Evolutionary conservation across 441 rosid species (phyloP).

Genomic region (Croton setiger): DNA sequence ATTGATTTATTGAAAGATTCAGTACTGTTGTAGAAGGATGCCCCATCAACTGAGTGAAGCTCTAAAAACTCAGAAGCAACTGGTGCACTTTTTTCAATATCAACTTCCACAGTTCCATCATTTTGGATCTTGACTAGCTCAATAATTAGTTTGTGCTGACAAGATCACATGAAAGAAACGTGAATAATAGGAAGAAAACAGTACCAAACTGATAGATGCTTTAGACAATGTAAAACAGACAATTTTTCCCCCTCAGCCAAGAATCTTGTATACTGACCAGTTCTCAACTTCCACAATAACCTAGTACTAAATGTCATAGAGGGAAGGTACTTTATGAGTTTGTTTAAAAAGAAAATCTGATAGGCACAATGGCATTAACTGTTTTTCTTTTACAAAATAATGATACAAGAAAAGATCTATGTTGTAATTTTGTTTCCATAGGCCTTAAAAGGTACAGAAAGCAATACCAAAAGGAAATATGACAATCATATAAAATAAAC

Average conservation of each 20-base stretch:
- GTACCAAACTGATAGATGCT: not conserved
- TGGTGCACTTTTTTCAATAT: conserved; percentile 55
- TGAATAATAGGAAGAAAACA: conserved; percentile 21
- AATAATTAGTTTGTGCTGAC: conserved; percentile 76
- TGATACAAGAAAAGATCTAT: not conserved
- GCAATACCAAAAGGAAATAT: not conserved
- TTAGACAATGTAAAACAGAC: conserved; percentile 3
- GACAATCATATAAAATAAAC: not conserved
- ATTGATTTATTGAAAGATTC: conserved; percentile 49
- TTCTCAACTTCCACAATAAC: conserved; percentile 3
- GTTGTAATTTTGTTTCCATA: conserved; percentile 6
- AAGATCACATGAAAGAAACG: conserved; percentile 21
- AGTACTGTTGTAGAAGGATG: conserved; percentile 29
- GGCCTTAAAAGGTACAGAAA: not conserved
- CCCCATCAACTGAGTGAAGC: conserved; percentile 54
- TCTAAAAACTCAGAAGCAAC: conserved; percentile 82
- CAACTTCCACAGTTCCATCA: conserved; percentile 95
- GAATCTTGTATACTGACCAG: conserved; percentile 10
- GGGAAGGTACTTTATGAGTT: not conserved
- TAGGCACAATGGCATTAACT: conserved; percentile 1
- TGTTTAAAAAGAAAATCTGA: not conserved
- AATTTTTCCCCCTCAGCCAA: conserved; percentile 13
- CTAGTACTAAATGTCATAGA: conserved; percentile 4
- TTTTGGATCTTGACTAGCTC: conserved; percentile 89
- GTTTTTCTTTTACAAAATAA: conserved; percentile 4